Evolutionary conservation across 768 basidiomycete genomes (phyloP).

Genomic region (Boletellus ananas): DNA sequence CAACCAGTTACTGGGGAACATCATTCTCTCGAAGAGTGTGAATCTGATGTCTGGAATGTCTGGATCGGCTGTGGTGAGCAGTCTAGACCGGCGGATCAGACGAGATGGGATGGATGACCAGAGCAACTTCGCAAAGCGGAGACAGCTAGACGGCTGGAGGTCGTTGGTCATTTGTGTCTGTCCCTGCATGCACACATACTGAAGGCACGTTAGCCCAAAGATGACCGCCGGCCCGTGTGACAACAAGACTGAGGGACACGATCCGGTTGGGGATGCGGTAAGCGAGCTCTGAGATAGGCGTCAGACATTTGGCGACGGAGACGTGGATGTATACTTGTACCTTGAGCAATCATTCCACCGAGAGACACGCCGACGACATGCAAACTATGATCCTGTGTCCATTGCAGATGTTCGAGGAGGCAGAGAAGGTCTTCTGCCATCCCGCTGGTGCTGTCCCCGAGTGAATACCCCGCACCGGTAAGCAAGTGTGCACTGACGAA

Average conservation of each 20-base stretch:
- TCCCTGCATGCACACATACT: slow-evolving; percentile 35
- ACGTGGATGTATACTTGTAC: slow-evolving; percentile 44
- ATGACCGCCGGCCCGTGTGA: slow-evolving; percentile 65
- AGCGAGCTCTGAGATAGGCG: slow-evolving; percentile 53
- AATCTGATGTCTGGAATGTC: slow-evolving; percentile 43
- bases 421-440: slow-evolving; percentile 76
- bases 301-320: not conserved
- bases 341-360: slow-evolving; percentile 84
- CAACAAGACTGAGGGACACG: slow-evolving; percentile 58
- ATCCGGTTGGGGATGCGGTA: slow-evolving; percentile 63
- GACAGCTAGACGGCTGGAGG: slow-evolving; percentile 39
- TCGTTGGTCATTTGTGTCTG: not conserved
- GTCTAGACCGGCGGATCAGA: slow-evolving; percentile 29
- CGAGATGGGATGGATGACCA: not conserved
- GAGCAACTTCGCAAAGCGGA: slow-evolving; percentile 33
- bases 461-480: not conserved
- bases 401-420: slow-evolving; percentile 67
- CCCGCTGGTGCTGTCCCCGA: slow-evolving; percentile 49
- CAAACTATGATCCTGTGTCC: slow-evolving; percentile 58
- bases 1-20: slow-evolving; percentile 64
- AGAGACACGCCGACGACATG: slow-evolving; percentile 74
- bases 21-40: slow-evolving; percentile 49
- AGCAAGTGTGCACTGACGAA: slow-evolving; percentile 45
- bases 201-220: slow-evolving; percentile 61
- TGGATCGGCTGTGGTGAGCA: slow-evolving; percentile 36